Percentiles rank a stretch among this genome's conserved stretches.
Conservation (phyloP, 2,329 filamentous ascomycete genomes). For the Penicillium sp. region DNA sequence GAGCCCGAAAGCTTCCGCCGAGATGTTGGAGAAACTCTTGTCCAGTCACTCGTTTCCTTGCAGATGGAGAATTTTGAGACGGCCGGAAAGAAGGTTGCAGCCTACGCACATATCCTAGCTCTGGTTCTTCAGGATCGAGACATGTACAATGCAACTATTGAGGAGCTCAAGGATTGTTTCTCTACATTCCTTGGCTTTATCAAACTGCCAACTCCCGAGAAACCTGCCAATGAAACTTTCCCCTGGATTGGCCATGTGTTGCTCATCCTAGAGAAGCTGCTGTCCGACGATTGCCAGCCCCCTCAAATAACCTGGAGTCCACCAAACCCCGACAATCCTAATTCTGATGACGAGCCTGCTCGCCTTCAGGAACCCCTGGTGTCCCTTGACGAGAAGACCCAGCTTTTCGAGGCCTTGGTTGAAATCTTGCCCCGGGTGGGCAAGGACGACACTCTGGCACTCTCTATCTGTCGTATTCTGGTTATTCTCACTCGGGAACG, state of each 20-base stretch:
- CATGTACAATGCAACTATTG: constrained; percentile 77
- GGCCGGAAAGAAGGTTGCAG: constrained; percentile 72
- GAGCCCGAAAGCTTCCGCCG: constrained; percentile 61
- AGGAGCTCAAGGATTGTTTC: constrained; percentile 75
- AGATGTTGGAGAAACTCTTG: constrained; percentile 79
- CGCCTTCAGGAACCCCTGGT: constrained; percentile 64
- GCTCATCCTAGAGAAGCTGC: constrained; percentile 82
- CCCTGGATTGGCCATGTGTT: constrained; percentile 92
- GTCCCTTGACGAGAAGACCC: constrained; percentile 63
- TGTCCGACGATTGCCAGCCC: constrained; percentile 87
- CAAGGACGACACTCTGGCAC: constrained; percentile 80
- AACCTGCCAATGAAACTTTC: constrained; percentile 74
- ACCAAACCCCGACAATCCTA: constrained; percentile 49
- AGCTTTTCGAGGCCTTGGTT: constrained; percentile 74
- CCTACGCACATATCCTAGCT: constrained; percentile 88
- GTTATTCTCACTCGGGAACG: constrained; percentile 84
- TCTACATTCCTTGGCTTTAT: constrained; percentile 76
- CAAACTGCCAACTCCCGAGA: constrained; percentile 60
- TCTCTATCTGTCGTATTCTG: constrained; percentile 79
- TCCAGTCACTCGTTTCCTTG: constrained; percentile 75
- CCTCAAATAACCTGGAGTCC: constrained; percentile 69
- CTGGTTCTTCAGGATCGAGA: constrained; percentile 78
- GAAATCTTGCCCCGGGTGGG: constrained; percentile 82
- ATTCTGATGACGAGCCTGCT: constrained; percentile 57
- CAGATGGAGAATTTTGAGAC: constrained; percentile 58